Base-by-base conservation (phyloP, 176 grass and related monocot species). In the Oryza glumipatula region DNA sequence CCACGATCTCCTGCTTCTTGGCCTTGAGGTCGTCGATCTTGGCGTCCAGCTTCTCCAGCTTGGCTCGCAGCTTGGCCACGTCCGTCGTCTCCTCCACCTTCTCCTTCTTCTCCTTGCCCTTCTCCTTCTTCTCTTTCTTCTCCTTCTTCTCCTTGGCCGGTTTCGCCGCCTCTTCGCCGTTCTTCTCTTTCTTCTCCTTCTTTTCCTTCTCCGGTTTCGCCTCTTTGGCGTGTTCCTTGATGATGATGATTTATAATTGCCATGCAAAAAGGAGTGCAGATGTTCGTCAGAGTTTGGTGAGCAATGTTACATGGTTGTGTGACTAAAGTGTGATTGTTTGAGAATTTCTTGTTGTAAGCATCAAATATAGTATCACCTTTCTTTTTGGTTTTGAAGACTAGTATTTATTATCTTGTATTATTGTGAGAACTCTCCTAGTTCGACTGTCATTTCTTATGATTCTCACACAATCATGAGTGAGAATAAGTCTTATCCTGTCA, bases 21-120 rank as follows among this genome's bases (percentile, higher is more conserved):
- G 84, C 81, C 47, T 91, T 89, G 19, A 94, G 70, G 35, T 80
- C 77, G 2, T 91, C 84, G 7, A 94, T 87, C 45, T 94, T 94
- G 0, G 39, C 87, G 16, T 94, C 87, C 0, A 94, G 65, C 52
- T 89, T 89, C 77, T 89, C 87, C 14, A 94, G 19, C 65, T 87
- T 94, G 0, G 26, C 24, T n/a, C 78, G 83, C 49, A 89, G 73
- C 54, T 91, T 94, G 84, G 19, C 3, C 3, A 33, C 28, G 13
- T 91, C 74, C 0, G 38, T 89, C 0, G 45, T 79, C 67, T 91
- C 76, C 19, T 73, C 73, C 11, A 82, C 80, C 48, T 86, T 88
- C 8, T 86, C 75, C 36, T 90, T 85, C 70, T 90, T 78, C 41
- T 84, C 68, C 39, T 41, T 41, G 39, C 7, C 75, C 43, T 87